phyloP scores from a whole-genome alignment of 2,329 filamentous ascomycete species.

The Colletotrichum euphorbiae region DNA sequence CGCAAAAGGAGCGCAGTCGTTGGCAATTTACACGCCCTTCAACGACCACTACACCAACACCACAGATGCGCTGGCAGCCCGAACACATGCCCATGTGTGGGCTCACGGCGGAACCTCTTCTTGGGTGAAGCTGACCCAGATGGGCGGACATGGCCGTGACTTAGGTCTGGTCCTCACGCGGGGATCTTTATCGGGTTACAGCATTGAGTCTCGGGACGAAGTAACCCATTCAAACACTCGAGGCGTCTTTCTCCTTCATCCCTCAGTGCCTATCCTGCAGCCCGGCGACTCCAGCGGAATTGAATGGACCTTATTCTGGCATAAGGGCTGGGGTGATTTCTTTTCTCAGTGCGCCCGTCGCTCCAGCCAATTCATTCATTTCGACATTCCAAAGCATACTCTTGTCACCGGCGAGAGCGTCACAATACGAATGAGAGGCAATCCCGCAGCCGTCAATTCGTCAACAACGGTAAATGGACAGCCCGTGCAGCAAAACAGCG shows the following conservation, averaged over 20 bases:
- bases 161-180: conserved; percentile 34
- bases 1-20: conserved; percentile 15
- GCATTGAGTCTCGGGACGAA: conserved; percentile 36
- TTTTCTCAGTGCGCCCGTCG: conserved; percentile 21
- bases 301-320: conserved; percentile 36
- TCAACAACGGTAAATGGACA: conserved; percentile 15
- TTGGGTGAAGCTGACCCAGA: conserved; percentile 38
- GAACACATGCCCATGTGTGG: conserved; percentile 35
- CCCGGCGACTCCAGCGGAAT: conserved; percentile 20
- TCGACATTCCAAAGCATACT: conserved; percentile 21
- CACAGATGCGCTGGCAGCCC: conserved; percentile 14
- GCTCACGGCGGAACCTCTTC: conserved; percentile 30
- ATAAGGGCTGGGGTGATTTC: conserved; percentile 32
- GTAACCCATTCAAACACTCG: conserved; percentile 35
- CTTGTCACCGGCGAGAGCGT: conserved; percentile 6
- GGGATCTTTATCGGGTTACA: conserved; percentile 34
- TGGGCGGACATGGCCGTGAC: conserved; percentile 32
- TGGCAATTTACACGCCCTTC: conserved; percentile 37
- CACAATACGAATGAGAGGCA: conserved; percentile 13
- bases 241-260: conserved; percentile 35
- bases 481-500: neutral
- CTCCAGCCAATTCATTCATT: conserved; percentile 23
- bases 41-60: conserved; percentile 40
- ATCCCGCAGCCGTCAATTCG: conserved; percentile 7
- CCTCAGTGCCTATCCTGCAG: conserved; percentile 19